These are phyloP conservation scores for Hypsizygus marmoreus DNA, from an alignment of 768 basidiomycete genomes.

Conservation along the genomic window DNA sequence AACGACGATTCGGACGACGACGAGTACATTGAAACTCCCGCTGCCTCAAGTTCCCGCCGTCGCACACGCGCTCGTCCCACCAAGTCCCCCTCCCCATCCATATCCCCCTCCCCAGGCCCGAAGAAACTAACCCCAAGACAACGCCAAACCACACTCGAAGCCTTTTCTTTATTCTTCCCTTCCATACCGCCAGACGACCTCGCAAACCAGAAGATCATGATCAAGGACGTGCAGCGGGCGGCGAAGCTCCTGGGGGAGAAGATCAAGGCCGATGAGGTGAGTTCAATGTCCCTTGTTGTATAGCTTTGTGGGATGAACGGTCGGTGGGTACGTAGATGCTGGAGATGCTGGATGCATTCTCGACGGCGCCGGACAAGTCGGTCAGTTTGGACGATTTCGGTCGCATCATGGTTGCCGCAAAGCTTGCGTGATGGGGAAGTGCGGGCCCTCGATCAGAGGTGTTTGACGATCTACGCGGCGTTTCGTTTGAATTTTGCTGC, in stretches of 20 bases:
- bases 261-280: conserved; percentile 73
- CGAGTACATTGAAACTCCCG: conserved; percentile 31
- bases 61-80: conserved; percentile 9
- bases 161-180: conserved; percentile 79
- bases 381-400: conserved; percentile 72
- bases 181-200: conserved; percentile 47
- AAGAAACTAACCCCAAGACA: conserved; percentile 52
- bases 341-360: conserved; percentile 81
- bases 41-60: conserved; percentile 21
- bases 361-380: conserved; percentile 67
- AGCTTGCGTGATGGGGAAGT: conserved; percentile 42
- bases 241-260: conserved; percentile 69
- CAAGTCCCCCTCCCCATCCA: conserved; percentile 6
- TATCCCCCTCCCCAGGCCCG: conserved; percentile 9
- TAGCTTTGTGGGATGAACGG: not conserved
- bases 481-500: too few relatives aligned
- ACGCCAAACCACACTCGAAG: conserved; percentile 49
- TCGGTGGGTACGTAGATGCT: conserved; percentile 50
- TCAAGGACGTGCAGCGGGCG: conserved; percentile 65
- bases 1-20: conserved; percentile 31
- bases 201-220: conserved; percentile 54
- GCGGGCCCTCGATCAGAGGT: too few relatives aligned
- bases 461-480: too few relatives aligned
- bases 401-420: conserved; percentile 69
- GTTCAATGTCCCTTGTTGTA: conserved; percentile 15